A percentile compares a stretch with the other conserved stretches of the same genome.
These are phyloP conservation scores for Neonectria neomacrospora DNA, from an alignment of 2,329 filamentous ascomycete species.

Conservation along the genomic window DNA sequence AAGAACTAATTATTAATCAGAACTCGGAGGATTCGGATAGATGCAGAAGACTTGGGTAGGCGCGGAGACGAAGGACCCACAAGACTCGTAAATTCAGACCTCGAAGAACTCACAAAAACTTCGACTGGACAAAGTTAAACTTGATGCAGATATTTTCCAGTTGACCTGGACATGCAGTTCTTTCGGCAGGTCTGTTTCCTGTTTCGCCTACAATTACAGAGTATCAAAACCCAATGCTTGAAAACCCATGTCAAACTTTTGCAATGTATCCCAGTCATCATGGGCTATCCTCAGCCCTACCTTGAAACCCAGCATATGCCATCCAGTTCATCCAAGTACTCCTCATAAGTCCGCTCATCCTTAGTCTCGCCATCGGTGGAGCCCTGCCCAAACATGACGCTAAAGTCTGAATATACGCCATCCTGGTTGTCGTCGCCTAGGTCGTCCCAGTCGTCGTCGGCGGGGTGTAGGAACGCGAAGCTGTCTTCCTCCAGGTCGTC, in stretches of 20 bases:
- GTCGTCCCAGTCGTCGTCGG: slow-evolving; percentile 58
- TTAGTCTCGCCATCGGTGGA: slow-evolving; percentile 38
- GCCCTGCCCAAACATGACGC: slow-evolving; percentile 59
- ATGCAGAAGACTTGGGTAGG: background rate
- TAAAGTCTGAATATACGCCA: slow-evolving; percentile 66
- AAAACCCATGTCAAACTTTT: slow-evolving; percentile 22
- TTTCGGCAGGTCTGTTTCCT: background rate
- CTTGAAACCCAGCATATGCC: slow-evolving; percentile 61
- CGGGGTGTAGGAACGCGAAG: slow-evolving; percentile 60
- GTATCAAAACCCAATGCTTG: background rate
- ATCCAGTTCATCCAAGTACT: slow-evolving; percentile 66
- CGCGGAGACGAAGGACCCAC: background rate
- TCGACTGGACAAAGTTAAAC: background rate
- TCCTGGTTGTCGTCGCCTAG: slow-evolving; percentile 57
- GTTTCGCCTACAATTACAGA: slow-evolving; percentile 8
- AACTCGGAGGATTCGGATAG: background rate
- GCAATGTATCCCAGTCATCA: slow-evolving; percentile 23
- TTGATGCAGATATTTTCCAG: background rate
- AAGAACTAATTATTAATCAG: background rate
- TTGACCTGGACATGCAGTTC: slow-evolving; percentile 1
- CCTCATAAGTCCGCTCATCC: slow-evolving; percentile 61
- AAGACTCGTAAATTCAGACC: background rate
- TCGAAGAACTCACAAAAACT: background rate
- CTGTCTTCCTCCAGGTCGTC: slow-evolving; percentile 58
- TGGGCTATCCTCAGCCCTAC: slow-evolving; percentile 24